Conservation (phyloP, 208 protist genomes). For the Leishmania guyanensis region DNA sequence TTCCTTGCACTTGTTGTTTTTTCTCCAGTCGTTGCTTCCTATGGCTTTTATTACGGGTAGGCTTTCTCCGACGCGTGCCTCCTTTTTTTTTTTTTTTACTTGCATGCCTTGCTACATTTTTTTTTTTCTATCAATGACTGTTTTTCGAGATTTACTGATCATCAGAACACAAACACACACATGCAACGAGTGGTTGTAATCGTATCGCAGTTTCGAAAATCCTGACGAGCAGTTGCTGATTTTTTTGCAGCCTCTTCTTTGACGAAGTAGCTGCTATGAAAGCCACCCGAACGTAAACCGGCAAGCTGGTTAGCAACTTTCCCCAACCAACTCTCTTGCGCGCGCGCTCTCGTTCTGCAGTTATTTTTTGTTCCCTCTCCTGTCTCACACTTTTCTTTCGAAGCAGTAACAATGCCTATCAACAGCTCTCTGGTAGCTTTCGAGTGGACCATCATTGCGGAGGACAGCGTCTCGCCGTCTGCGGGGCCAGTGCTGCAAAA, state of each 20-base stretch:
- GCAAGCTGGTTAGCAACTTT: not conserved
- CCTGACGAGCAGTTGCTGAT: not conserved
- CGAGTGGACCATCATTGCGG: constrained; percentile 45
- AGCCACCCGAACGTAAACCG: not conserved
- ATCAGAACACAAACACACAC: not conserved
- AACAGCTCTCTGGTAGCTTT: constrained; percentile 57
- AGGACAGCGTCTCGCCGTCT: constrained; percentile 47
- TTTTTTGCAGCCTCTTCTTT: not conserved
- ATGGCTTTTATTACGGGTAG: not conserved
- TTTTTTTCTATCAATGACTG: not conserved
- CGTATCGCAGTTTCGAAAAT: not conserved
- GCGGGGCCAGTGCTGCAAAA: constrained; percentile 48
- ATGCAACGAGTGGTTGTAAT: not conserved
- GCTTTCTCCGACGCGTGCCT: not conserved
- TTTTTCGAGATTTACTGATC: not conserved
- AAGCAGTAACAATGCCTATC: constrained; percentile 39
- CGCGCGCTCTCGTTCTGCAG: not conserved
- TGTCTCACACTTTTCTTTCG: not conserved
- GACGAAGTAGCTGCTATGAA: not conserved
- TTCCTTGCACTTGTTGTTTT: not conserved
- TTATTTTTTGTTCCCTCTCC: not conserved
- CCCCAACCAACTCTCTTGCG: not conserved
- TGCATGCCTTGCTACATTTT: not conserved
- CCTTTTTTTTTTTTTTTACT: not conserved
- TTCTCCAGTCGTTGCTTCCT: not conserved